phyloP scores from a whole-genome alignment of 768 basidiomycete genomes.

The Hysterangium stoloniferum region DNA sequence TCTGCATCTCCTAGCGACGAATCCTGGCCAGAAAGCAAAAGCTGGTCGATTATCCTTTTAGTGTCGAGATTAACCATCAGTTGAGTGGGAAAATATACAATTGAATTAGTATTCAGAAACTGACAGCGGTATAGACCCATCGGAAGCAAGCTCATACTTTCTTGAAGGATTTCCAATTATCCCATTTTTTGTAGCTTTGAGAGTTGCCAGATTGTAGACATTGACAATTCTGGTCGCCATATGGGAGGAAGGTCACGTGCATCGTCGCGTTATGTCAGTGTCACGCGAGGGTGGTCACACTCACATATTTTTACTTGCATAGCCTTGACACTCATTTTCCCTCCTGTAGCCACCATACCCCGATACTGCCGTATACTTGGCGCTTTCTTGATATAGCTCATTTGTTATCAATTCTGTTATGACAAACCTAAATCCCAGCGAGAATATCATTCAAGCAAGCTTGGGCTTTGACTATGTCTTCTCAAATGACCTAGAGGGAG shows the following conservation, averaged over 20 bases:
- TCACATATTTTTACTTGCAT: neutral
- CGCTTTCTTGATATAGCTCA: no score
- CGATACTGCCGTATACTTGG: no score
- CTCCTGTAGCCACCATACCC: neutral
- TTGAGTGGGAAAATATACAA: neutral
- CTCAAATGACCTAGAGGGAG: constrained; percentile 52
- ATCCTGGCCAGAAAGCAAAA: constrained; percentile 34
- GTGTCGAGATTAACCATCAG: neutral
- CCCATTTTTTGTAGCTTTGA: constrained; percentile 66
- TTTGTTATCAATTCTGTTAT: neutral
- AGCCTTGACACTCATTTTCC: neutral
- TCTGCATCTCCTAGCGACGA: constrained; percentile 36
- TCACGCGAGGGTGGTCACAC: constrained; percentile 2
- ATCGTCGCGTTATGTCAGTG: neutral
- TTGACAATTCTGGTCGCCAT: constrained; percentile 27
- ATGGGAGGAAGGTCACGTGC: constrained; percentile 14
- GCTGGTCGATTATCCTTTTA: constrained; percentile 55
- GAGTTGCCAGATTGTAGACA: constrained; percentile 31
- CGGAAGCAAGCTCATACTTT: constrained; percentile 50
- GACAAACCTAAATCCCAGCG: neutral
- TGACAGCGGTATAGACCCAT: constrained; percentile 47
- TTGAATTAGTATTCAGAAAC: no score
- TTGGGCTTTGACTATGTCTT: constrained; percentile 65
- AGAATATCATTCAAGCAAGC: constrained; percentile 22
- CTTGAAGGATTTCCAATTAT: constrained; percentile 77